Conservation (phyloP, 495 filamentous ascomycete species). For the Penicillium crystallinum region DNA sequence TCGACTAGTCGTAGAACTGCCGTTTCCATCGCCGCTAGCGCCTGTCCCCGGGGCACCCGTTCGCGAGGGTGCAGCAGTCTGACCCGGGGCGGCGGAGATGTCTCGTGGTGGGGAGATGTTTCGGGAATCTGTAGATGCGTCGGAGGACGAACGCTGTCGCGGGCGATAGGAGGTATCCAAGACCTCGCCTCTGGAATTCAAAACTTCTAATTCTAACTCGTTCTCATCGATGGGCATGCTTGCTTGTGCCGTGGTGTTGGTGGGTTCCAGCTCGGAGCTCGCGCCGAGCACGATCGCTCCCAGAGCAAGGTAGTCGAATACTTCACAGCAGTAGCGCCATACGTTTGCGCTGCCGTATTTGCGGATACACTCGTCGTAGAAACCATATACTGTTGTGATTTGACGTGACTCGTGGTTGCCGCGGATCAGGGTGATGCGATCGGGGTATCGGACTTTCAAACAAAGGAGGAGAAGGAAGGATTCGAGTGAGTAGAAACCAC, state of each 20-base stretch:
- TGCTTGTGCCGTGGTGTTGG: constrained; percentile 44
- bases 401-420: constrained; percentile 97
- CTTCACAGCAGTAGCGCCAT: constrained; percentile 97
- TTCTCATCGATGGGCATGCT: constrained; percentile 49
- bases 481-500: constrained; percentile 96
- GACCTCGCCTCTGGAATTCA: constrained; percentile 73
- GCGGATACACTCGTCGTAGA: constrained; percentile 96
- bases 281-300: constrained; percentile 92
- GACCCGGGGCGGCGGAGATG: constrained; percentile 39
- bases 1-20: constrained; percentile 50
- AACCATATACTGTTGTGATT: constrained; percentile 97
- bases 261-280: constrained; percentile 61
- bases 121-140: constrained; percentile 31
- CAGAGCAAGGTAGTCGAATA: constrained; percentile 96
- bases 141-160: constrained; percentile 31
- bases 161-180: constrained; percentile 64
- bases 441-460: constrained; percentile 95
- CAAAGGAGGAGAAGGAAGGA: constrained; percentile 91
- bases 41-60: constrained; percentile 75
- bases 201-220: constrained; percentile 88
- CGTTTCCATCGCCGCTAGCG: constrained; percentile 60
- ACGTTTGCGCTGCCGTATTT: constrained; percentile 98
- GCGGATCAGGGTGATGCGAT: constrained; percentile 93
- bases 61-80: constrained; percentile 29
- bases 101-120: constrained; percentile 43